These are phyloP conservation scores for Scedosporium dehoogii DNA, from an alignment of 2,329 filamentous ascomycete genomes.

Conservation along the genomic window DNA sequence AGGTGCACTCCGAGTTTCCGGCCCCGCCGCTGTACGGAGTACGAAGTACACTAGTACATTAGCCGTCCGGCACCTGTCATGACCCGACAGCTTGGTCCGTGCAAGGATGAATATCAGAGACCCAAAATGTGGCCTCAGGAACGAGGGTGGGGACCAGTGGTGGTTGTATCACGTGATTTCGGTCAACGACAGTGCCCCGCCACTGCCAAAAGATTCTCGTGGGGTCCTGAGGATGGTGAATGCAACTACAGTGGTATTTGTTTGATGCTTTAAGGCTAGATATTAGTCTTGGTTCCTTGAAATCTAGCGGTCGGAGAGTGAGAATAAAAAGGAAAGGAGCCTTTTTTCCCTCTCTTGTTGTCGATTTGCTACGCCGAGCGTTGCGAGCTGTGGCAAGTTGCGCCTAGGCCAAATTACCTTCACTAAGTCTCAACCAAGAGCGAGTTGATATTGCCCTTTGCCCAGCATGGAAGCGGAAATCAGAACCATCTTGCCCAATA, in stretches of 20 bases:
- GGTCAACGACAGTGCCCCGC: background rate
- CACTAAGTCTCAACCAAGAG: no score
- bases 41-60: no score
- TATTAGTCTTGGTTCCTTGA: background rate
- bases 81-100: background rate
- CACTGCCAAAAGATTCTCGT: background rate
- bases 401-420: background rate
- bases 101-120: background rate
- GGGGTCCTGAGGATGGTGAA: background rate
- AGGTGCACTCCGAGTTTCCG: no score
- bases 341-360: no score
- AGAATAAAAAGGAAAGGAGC: no score
- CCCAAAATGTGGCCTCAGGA: background rate
- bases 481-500: constrained; percentile 70
- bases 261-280: background rate
- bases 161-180: background rate
- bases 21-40: no score
- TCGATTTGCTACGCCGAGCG: no score
- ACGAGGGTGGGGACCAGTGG: background rate
- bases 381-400: background rate
- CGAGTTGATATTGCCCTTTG: no score
- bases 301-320: no score
- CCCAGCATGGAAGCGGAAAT: constrained; percentile 74
- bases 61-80: background rate
- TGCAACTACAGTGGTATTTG: background rate